A percentile compares a stretch with the other conserved stretches of the same genome.
phyloP scores from a whole-genome alignment of 805 yeast genomes.

The Sungouiella thailandica region DNA sequence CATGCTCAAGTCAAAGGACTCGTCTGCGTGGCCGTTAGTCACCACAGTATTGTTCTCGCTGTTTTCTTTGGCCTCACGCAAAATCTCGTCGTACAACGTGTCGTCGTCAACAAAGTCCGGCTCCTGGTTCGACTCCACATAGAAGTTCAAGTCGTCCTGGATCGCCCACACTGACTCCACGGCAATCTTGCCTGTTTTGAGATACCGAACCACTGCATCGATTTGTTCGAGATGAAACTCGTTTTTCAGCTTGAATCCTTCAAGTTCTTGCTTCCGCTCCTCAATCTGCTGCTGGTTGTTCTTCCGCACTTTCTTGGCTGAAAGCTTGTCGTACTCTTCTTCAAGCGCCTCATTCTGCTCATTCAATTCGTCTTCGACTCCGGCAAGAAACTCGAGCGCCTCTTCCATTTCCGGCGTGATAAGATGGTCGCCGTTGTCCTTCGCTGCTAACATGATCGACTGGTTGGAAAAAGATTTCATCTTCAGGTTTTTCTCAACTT shows the following conservation, averaged over 20 bases:
- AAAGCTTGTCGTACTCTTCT: conserved; percentile 36
- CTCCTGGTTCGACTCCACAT: conserved; percentile 34
- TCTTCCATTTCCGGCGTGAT: conserved; percentile 32
- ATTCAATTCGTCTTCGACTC: conserved; percentile 24
- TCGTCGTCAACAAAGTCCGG: conserved; percentile 35
- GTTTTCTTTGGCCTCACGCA: conserved; percentile 19
- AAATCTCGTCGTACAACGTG: conserved; percentile 38
- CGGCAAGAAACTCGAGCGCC: conserved; percentile 28
- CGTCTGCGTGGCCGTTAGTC: conserved; percentile 4
- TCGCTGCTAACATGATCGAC: conserved; percentile 40
- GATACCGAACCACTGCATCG: conserved; percentile 24
- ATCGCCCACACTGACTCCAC: conserved; percentile 23
- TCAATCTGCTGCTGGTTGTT: conserved; percentile 32
- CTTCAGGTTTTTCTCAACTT: conserved; percentile 38
- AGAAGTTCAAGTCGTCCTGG: conserved; percentile 36
- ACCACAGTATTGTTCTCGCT: conserved; percentile 10
- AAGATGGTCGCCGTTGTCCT: conserved; percentile 17
- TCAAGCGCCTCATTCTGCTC: conserved; percentile 34
- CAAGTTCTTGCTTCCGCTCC: conserved; percentile 38
- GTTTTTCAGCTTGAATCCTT: conserved; percentile 24
- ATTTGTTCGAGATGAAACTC: conserved; percentile 36
- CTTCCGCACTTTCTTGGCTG: conserved; percentile 35
- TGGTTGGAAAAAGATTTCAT: conserved; percentile 43
- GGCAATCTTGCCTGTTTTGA: conserved; percentile 18
- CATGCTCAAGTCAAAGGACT: conserved; percentile 1